Base-by-base conservation (phyloP, 1,284 basidiomycete species). In the Cryptococcus maquisensis region DNA sequence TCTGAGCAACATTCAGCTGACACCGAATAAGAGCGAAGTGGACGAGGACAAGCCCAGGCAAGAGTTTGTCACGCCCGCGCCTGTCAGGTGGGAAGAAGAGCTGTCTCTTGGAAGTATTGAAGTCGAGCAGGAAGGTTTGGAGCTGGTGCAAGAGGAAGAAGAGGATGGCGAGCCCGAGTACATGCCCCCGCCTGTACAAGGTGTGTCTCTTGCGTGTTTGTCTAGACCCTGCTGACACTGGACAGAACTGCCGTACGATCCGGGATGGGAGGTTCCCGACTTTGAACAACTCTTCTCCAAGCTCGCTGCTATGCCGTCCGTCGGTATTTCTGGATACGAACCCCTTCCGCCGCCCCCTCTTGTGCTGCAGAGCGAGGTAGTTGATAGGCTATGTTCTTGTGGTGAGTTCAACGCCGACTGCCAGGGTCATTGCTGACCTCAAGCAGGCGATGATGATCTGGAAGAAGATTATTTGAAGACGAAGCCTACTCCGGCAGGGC, bases 21-120 rank as follows among this genome's bases (percentile, higher is more conserved):
- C 59, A 16, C 55, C 55, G 5, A 41, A 48, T 18, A 63, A 61
- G 15, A 49, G 58, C 7, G 6, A 32, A 13, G 46, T 60, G 21
- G 46, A 54, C 1, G 28, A 50, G 24, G 43, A 23, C 20, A 23
- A 23, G 20, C 21, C 18, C 10, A 24, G 24, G 23, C 47, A 48
- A 36, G 32, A 48, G 18, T 65, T 65, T 49, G 28, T 53, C 13
- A 69, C 67, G 13, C 67, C 67, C 2, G 60, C 59, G 4, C 62
- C 61, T 7, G 51, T 49, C 12, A 54, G 43, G 50, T 71, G 70
- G 70, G 68, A 73, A 38, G 68, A 74, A 49, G 72, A 69, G 26
- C 48, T 64, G 7, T 66, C 64, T 42, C 55, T 72, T 41, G 70
- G 63, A 15, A 62, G 58, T 48, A 69, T 73, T 13, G 51, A 60